phyloP scores from a whole-genome alignment of 257 asterid species.

The Eucommia ulmoides region DNA sequence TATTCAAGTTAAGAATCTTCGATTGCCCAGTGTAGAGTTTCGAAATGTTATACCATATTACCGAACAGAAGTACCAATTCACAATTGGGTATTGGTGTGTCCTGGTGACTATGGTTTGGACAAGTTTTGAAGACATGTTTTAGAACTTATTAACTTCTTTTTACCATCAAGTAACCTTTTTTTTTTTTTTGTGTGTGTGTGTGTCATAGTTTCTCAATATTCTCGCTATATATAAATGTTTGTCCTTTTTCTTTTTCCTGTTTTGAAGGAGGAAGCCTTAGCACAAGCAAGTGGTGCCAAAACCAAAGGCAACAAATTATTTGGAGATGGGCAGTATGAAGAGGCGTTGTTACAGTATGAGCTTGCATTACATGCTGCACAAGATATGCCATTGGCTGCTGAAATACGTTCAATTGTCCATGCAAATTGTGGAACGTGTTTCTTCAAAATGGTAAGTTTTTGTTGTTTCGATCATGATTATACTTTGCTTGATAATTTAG shows the following conservation, averaged over 20 bases:
- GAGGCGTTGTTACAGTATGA: conserved; percentile 77
- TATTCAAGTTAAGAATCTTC: no score
- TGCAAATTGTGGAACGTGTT: conserved; percentile 88
- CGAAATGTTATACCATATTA: no score
- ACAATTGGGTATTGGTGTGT: no score
- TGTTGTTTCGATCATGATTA: neutral
- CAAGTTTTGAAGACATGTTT: no score
- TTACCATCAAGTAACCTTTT: no score
- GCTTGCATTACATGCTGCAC: conserved; percentile 52
- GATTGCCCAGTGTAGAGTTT: no score
- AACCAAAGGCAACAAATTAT: conserved; percentile 62
- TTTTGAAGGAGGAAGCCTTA: conserved; percentile 42
- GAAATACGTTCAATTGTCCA: conserved; percentile 68
- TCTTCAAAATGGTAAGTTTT: conserved; percentile 60
- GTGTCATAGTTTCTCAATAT: no score
- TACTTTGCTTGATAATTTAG: neutral
- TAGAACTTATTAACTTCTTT: no score
- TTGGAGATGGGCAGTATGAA: conserved; percentile 52
- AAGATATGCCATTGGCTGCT: conserved; percentile 42
- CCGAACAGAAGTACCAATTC: no score
- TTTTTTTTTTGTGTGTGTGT: no score
- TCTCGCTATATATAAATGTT: no score
- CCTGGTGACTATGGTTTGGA: no score
- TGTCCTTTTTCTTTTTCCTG: conserved; percentile 7
- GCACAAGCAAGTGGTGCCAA: conserved; percentile 60